Percentiles rank a stretch among this genome's conserved stretches.
Conservation (phyloP, 306 rosid species). For the Calophaca sinica region DNA sequence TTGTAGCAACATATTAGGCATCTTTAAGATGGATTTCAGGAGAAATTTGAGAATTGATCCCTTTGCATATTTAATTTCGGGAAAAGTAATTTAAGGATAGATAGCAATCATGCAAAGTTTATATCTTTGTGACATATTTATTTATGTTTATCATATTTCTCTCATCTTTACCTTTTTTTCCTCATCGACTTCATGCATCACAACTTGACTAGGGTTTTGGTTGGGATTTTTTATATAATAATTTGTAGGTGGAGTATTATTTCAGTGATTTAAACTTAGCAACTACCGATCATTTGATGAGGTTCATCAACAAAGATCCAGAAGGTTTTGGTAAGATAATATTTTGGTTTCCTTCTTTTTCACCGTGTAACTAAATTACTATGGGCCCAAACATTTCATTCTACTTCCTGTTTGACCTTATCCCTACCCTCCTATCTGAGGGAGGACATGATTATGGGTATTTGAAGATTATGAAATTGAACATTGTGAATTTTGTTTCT, state of each 20-base stretch:
- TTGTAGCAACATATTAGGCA: neutral
- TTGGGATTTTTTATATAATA: conserved; percentile 33
- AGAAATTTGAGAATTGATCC: conserved; percentile 14
- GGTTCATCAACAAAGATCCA: conserved; percentile 93
- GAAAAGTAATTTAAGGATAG: conserved; percentile 27
- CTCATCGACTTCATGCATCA: conserved; percentile 6
- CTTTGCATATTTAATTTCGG: conserved; percentile 11
- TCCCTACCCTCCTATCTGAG: conserved; percentile 20
- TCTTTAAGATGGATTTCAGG: conserved; percentile 27
- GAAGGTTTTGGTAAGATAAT: conserved; percentile 84
- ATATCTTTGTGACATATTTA: conserved; percentile 7
- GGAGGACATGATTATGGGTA: conserved; percentile 32
- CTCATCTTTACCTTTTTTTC: neutral
- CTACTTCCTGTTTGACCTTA: conserved; percentile 31
- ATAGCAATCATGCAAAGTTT: neutral
- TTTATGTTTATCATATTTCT: conserved; percentile 31
- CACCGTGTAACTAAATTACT: neutral
- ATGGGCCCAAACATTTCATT: conserved; percentile 27
- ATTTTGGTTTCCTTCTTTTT: conserved; percentile 33
- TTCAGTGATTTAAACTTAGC: conserved; percentile 96
- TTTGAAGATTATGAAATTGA: conserved; percentile 23
- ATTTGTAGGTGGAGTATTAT: conserved; percentile 95
- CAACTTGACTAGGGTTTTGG: conserved; percentile 40
- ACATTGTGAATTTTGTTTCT: conserved; percentile 34
- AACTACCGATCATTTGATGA: conserved; percentile 96